Base-by-base conservation (phyloP, 192 early-diverging fungal genomes). In the Backusella tarrabulga region DNA sequence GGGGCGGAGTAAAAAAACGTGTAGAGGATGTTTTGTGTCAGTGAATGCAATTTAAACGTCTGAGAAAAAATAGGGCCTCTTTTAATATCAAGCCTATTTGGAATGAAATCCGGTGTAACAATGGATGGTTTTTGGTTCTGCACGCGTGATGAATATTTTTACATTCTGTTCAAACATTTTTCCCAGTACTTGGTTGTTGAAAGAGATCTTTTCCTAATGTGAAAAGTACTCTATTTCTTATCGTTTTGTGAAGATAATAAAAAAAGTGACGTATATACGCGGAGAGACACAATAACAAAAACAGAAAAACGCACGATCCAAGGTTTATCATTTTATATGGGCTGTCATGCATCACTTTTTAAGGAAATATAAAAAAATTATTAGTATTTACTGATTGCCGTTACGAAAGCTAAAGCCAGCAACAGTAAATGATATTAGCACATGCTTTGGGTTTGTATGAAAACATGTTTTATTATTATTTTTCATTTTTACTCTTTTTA, bases 11-110 rank as follows among this genome's bases (percentile, higher is more conserved):
- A 63, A 63, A 63, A 60, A 63, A 63, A 63, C 54, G 54, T 23
- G 54, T 17, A 44, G 42, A 44, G 54, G 54, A 63, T 29, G 23
- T 63, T 19, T 63, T 63, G 56, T 63, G 56, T 63, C 56, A 63
- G 56, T 26, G 56, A 63, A 63, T 63, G 56, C 26, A 63, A 63
- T 63, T 63, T 63, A 63, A 63, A 63, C 56, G 56, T 23, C 56
- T 63, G 56, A 63, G 56, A 63, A 63, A 63, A 63, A 63, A 63
- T 23, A 63, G 56, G 56, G 23, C 56, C 56, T 63, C 9, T 63
- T 63, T 63, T 29, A 63, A 63, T 63, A 63, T 50, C 46, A 50
- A 50, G 46, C 46, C 46, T 50, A 50, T 29, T 63, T 63, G 56
- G 56, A 63, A 63, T 63, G 56, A 63, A 63, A 23, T 63, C 29